Evolutionary conservation across 495 filamentous ascomycete species (phyloP), one percentile per base, ranked within the genome.

Genomic region (Talaromyces proteolyticus): DNA sequence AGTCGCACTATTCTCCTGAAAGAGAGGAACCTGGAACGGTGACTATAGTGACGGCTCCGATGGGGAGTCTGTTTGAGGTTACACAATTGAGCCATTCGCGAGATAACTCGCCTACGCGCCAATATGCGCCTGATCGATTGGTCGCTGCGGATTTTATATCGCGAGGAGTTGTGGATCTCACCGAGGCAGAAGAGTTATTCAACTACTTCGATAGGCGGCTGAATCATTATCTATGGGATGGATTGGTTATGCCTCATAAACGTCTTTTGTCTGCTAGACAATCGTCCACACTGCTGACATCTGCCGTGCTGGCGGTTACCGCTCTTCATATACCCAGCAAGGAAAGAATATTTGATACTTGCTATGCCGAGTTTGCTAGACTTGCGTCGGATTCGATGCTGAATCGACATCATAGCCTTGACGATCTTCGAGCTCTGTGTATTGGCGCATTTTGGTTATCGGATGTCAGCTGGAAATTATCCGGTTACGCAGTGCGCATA

Each of bases 1-100:
- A 61, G 42, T 53, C 65, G 34, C 69, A 72, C 26, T 73, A 66
- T 51, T 64, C 67, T 4, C 65, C 71, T 6, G 71, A 75, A 26
- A 59, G 59, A 37, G 71, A 74, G 48, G 71, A 75, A 26, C 70
- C 66, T 19, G 63, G 62, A 11, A 61, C 62, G 18, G 62, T 65
- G 3, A 72, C 72, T 1, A 47, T 81, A 39, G 70, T 81, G 17
- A 71, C 77, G 14, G 78, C 75, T 18, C 79, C 79, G 1, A 81
- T 82, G 76, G 72, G 76, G 10, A 80, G 74, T 54, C 55, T 82
- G 26, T 82, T 79, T 52, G 79, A 81, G 59, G 79, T 82, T 36
- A 82, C 79, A 4, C 77, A 77, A 52, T 54, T 82, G 42, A 70
- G 73, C 51, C 69, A 75, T 44, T 69, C 69, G 12, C 67, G 64